Percentiles rank a stretch among this genome's conserved stretches.
phyloP scores from a whole-genome alignment of 805 yeast genomes.

The Hanseniaspora valbyensis region DNA sequence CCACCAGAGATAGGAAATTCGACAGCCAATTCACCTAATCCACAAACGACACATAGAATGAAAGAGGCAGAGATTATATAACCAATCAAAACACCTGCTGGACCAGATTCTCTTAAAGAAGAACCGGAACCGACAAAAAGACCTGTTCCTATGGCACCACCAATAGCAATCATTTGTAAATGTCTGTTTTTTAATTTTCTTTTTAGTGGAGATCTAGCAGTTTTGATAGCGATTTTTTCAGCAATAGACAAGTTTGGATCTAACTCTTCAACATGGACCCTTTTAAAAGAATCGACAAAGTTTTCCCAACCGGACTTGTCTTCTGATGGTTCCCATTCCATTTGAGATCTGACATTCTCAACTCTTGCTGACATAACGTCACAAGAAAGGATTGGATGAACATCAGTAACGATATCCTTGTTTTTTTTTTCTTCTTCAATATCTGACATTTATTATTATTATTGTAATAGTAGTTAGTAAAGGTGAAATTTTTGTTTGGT shows the following conservation, averaged over 20 bases:
- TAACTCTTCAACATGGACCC: slow-evolving; percentile 29
- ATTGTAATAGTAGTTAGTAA: no score
- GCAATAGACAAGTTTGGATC: slow-evolving; percentile 34
- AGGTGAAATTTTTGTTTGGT: no score
- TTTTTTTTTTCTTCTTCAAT: slow-evolving; percentile 9
- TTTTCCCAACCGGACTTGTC: slow-evolving; percentile 28
- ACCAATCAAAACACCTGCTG: slow-evolving; percentile 51
- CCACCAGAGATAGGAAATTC: slow-evolving; percentile 57
- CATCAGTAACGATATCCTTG: background rate
- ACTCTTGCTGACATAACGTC: slow-evolving; percentile 13
- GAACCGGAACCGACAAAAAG: slow-evolving; percentile 61
- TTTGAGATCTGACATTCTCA: slow-evolving; percentile 1
- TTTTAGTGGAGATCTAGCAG: slow-evolving; percentile 48
- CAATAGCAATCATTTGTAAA: slow-evolving; percentile 58
- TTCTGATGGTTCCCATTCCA: slow-evolving; percentile 12
- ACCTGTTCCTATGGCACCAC: slow-evolving; percentile 69
- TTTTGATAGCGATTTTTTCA: slow-evolving; percentile 37
- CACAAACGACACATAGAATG: slow-evolving; percentile 50
- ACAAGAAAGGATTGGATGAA: slow-evolving; percentile 16
- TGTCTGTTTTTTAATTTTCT: slow-evolving; percentile 44
- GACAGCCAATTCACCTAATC: slow-evolving; percentile 50
- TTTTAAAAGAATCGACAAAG: slow-evolving; percentile 42
- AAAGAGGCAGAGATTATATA: slow-evolving; percentile 45
- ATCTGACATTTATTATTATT: slow-evolving; percentile 13
- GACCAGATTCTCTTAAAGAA: slow-evolving; percentile 54